Evolutionary conservation across 169 alveolate species (phyloP).

Genomic region (Eimeria acervulina): DNA sequence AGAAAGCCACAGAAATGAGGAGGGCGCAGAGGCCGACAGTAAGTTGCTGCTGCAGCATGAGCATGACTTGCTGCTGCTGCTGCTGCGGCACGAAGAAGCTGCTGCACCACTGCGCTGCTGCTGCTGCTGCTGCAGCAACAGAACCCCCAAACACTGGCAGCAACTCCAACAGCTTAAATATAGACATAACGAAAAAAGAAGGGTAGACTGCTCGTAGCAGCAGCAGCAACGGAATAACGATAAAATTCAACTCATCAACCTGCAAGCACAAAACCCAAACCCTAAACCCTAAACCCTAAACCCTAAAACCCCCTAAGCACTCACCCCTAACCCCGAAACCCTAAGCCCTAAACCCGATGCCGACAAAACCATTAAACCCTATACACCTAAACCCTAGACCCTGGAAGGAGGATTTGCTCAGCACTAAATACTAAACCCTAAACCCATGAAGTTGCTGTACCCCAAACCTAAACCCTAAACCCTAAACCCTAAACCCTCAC

Average conservation of each 20-base stretch:
- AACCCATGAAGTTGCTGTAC: too few relatives aligned
- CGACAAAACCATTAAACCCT: too few relatives aligned
- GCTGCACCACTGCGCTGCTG: background rate
- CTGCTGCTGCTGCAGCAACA: slow-evolving; percentile 13
- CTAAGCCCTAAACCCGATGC: background rate
- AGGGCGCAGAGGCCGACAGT: slow-evolving; percentile 63
- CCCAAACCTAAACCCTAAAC: slow-evolving; percentile 26
- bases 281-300: slow-evolving; percentile 54
- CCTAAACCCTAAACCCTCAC: slow-evolving; percentile 14
- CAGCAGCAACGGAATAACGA: slow-evolving; percentile 64
- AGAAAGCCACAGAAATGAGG: background rate
- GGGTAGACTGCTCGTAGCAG: slow-evolving; percentile 54
- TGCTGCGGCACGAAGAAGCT: slow-evolving; percentile 42
- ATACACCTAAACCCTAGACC: background rate
- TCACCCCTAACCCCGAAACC: slow-evolving; percentile 10
- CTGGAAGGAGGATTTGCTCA: too few relatives aligned
- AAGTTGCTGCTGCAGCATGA: slow-evolving; percentile 41
- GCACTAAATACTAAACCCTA: too few relatives aligned
- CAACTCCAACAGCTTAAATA: background rate
- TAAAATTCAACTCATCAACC: slow-evolving; percentile 80
- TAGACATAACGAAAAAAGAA: background rate
- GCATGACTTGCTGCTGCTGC: slow-evolving; percentile 40
- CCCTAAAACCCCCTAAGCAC: background rate
- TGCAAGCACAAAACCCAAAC: slow-evolving; percentile 16
- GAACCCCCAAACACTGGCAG: background rate